Evolutionary conservation across 768 basidiomycete species (phyloP).

Genomic region (Cubamyces sp.): DNA sequence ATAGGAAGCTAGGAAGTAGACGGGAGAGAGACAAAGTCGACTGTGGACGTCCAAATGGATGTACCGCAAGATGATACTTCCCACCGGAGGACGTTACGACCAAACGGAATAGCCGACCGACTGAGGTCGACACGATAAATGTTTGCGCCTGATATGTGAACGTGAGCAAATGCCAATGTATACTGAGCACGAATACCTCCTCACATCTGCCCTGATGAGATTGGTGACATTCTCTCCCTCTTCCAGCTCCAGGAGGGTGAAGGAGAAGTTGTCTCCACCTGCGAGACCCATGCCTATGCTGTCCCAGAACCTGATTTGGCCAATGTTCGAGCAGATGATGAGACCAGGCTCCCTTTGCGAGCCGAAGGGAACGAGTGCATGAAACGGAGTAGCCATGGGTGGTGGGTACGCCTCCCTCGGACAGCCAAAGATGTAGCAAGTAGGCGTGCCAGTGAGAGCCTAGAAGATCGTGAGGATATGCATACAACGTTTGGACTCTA

Average conservation of each 20-base stretch:
- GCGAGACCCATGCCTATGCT: slow-evolving; percentile 83
- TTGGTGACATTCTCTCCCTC: slow-evolving; percentile 65
- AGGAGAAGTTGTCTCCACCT: slow-evolving; percentile 70
- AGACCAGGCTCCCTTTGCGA: slow-evolving; percentile 83
- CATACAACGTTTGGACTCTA: neutral
- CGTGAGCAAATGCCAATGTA: slow-evolving; percentile 4
- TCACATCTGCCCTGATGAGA: slow-evolving; percentile 66
- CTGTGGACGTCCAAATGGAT: slow-evolving; percentile 61
- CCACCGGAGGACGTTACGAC: slow-evolving; percentile 69
- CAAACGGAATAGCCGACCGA: slow-evolving; percentile 67
- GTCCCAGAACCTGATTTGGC: slow-evolving; percentile 86
- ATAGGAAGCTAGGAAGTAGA: slow-evolving; percentile 48
- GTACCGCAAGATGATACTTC: slow-evolving; percentile 61
- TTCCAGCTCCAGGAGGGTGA: slow-evolving; percentile 51
- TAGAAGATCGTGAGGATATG: slow-evolving; percentile 27
- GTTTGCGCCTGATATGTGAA: slow-evolving; percentile 54
- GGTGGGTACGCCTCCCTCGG: slow-evolving; percentile 53
- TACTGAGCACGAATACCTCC: slow-evolving; percentile 31
- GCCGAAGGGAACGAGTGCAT: slow-evolving; percentile 66
- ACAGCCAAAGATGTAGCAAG: slow-evolving; percentile 82
- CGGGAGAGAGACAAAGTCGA: slow-evolving; percentile 48
- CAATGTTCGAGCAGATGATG: slow-evolving; percentile 71
- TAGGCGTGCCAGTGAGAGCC: slow-evolving; percentile 72
- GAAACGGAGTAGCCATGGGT: slow-evolving; percentile 52
- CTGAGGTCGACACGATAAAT: slow-evolving; percentile 70